Evolutionary conservation across 495 filamentous ascomycete genomes (phyloP), one percentile per base, ranked within the genome.

Genomic region (Jackrogersella minutella): DNA sequence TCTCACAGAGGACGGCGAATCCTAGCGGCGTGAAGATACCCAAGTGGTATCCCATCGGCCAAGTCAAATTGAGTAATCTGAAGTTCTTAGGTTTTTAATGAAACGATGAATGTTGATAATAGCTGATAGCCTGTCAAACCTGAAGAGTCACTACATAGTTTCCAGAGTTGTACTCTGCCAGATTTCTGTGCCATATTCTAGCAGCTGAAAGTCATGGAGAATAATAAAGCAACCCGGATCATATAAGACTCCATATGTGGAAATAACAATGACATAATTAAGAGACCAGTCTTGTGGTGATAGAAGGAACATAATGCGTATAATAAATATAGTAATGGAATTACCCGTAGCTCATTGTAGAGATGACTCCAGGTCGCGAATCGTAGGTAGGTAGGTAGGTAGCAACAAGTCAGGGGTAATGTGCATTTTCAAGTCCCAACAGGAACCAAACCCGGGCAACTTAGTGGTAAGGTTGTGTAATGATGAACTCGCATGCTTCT

Each of bases 401-500:
- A 24, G 37, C 5, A 51, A 52, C 16, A n/a, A 21, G 37, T 49
- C 64, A 64, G 60, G 60, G 66, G 66, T 64, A 69, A 56, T 51
- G 7, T 54, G 47, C 50, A 44, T 37, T 44, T 62, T 61, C 37
- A 17, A 16, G 50, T 60, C 41, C 60, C 60, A 69, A 64, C 66
- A 52, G 41, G 57, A 14, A 51, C 39, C 30, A 46, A 31, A 51
- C 21, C 22, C 30, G 39, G 21, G 36, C 30, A 28, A 21, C 30
- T 50, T 47, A 10, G 24, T 34, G 28, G 26, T 3, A 3, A 30
- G 26, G 3, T 30, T 7, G 7, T 56, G 17, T 54, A 64, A 44
- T 46, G 41, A 46, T 46, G 54, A 40, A 34, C 33, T 50, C 50
- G 51, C 50, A 64, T 55, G 55, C 36, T 26, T 53, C 11, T 21